Evolutionary conservation across 2,329 filamentous ascomycete genomes (phyloP), one percentile per base, ranked within the genome.

Genomic region (Gyromitra esculenta): DNA sequence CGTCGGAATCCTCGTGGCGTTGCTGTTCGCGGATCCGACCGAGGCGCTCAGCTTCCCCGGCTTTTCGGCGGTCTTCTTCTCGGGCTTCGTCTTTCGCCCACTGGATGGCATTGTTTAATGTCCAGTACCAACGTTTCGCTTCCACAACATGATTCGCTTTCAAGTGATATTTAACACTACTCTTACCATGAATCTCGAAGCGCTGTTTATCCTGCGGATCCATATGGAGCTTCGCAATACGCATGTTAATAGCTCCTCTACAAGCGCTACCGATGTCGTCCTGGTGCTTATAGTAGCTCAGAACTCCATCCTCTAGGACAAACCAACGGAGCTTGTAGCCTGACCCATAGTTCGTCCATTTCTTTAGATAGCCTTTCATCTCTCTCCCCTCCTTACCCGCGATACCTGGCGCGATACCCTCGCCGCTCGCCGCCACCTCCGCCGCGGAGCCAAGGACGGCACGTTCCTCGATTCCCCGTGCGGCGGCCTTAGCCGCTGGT

Each of bases 281-380:
- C 85, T 99, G 96, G 83, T 98, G 93, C 85, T 99, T 99, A 86
- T 98, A 99, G 85, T 99, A 99, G 84, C 96, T 98, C 80, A 99
- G 84, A 11, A 99, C 95, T 11, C 96, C 96, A 82, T 99, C 96
- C 83, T 99, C 96, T 7, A 99, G 88, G 13, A 98, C 96, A 82
- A 99, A 99, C 94, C 95, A 99, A 76, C 96, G 88, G 79, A 99
- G 84, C 85, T 99, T 97, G 85, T 97, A 99, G 7, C 96, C 96
- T 82, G 92, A 94, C 25, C 95, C 94, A 83, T 99, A 99, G 83
- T 99, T 99, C 62, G 96, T 99, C 96, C 96, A 99, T 84, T 99
- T 99, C 85, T 97, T 98, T 73, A 99, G 86, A 83, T 98, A 99
- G 5, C 96, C 96, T 85, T 97, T 97, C 92, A 99, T 98, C 84